phyloP scores from a whole-genome alignment of 2,329 filamentous ascomycete species.

The Aaosphaeria arxii region DNA sequence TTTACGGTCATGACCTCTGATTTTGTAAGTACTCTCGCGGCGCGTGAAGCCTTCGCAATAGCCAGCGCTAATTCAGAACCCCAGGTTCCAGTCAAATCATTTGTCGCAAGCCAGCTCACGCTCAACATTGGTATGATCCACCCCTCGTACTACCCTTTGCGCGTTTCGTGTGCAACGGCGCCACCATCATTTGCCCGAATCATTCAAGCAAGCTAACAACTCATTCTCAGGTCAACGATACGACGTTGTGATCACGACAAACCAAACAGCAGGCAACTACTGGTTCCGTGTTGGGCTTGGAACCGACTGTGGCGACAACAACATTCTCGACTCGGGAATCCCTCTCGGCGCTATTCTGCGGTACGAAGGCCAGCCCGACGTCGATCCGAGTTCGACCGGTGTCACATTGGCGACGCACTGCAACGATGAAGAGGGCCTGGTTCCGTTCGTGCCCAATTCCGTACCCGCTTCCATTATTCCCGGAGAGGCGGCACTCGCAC shows the following conservation, averaged over 20 bases:
- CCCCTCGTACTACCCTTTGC: not conserved
- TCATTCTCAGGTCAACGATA: slow-evolving; percentile 40
- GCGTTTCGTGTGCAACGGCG: too few species aligned
- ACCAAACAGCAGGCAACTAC: slow-evolving; percentile 44
- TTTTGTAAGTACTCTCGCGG: slow-evolving; percentile 24
- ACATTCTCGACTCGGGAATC: slow-evolving; percentile 23
- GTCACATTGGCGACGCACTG: slow-evolving; percentile 34
- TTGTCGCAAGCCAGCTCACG: slow-evolving; percentile 31
- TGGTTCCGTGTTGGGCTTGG: slow-evolving; percentile 45
- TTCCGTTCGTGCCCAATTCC: slow-evolving; percentile 39
- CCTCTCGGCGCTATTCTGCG: slow-evolving; percentile 38
- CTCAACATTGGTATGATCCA: slow-evolving; percentile 24
- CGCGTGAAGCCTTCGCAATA: slow-evolving; percentile 5
- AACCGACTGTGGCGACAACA: slow-evolving; percentile 26
- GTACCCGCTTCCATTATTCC: slow-evolving; percentile 36
- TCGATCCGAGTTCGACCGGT: slow-evolving; percentile 30
- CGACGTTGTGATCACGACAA: slow-evolving; percentile 46
- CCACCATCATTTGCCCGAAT: too few species aligned
- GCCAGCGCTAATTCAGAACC: slow-evolving; percentile 3
- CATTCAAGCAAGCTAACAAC: not conserved
- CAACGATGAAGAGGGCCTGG: slow-evolving; percentile 37
- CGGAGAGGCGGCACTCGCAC: slow-evolving; percentile 22
- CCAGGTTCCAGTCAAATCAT: slow-evolving; percentile 40
- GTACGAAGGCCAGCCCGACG: slow-evolving; percentile 34
- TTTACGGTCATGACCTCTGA: slow-evolving; percentile 43